Conservation (phyloP, 768 basidiomycete genomes). For the Tylopilus plumbeoviolaceoides region DNA sequence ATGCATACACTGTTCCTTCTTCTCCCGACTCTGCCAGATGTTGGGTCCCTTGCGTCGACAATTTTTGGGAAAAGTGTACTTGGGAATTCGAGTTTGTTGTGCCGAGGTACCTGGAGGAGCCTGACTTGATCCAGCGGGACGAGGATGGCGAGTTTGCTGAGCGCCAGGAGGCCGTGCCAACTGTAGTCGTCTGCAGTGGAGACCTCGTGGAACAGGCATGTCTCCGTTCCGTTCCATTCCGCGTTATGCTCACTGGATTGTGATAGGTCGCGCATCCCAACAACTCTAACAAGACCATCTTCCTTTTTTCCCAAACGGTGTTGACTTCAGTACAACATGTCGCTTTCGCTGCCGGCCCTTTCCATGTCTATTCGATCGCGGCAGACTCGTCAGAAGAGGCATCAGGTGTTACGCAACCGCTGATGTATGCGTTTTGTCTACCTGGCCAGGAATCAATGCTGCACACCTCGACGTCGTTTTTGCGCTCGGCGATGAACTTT, state of each 20-base stretch:
- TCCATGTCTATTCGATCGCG: slow-evolving; percentile 71
- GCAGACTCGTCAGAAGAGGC: slow-evolving; percentile 63
- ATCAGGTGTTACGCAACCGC: slow-evolving; percentile 57
- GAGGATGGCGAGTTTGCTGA: slow-evolving; percentile 43
- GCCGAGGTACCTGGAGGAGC: slow-evolving; percentile 73
- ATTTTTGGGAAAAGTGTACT: slow-evolving; percentile 91
- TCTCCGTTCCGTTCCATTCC: slow-evolving; percentile 10
- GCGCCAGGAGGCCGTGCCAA: slow-evolving; percentile 59
- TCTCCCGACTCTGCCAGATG: slow-evolving; percentile 90
- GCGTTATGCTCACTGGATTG: slow-evolving; percentile 4
- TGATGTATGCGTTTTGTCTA: slow-evolving; percentile 89
- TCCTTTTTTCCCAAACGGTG: slow-evolving; percentile 82
- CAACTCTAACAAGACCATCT: slow-evolving; percentile 91
- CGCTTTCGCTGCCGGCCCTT: slow-evolving; percentile 93
- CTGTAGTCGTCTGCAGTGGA: slow-evolving; percentile 90
- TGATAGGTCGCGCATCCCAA: slow-evolving; percentile 85
- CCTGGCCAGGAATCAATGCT: slow-evolving; percentile 82
- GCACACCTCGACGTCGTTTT: slow-evolving; percentile 62
- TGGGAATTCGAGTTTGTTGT: slow-evolving; percentile 99
- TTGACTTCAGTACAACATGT: slow-evolving; percentile 95
- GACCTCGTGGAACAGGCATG: slow-evolving; percentile 90
- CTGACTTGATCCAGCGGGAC: slow-evolving; percentile 33
- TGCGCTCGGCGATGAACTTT: slow-evolving; percentile 89
- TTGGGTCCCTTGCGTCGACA: slow-evolving; percentile 98
- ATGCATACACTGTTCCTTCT: slow-evolving; percentile 85